A percentile compares a stretch with the other conserved stretches of the same genome.
Conservation (phyloP, 345 rosid genomes). For the Populus deltoides region DNA sequence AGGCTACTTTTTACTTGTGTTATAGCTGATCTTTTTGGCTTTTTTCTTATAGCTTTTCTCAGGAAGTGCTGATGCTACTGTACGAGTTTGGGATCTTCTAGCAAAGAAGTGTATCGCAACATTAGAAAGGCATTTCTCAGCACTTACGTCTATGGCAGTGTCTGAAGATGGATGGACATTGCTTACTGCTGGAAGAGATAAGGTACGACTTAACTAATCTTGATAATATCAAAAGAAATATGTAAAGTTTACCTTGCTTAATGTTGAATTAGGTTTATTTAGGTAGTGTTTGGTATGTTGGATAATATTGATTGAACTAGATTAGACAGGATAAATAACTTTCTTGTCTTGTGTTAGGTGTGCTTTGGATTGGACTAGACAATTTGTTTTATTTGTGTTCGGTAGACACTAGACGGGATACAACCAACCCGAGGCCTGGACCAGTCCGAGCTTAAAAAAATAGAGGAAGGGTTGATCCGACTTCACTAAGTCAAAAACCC, state of each 20-base stretch:
- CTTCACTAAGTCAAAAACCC: no score
- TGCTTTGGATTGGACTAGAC: no score
- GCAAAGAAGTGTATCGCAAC: constrained; percentile 68
- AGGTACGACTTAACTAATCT: constrained; percentile 40
- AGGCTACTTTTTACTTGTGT: background rate
- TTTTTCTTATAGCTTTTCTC: constrained; percentile 60
- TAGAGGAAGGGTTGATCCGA: no score
- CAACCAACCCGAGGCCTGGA: no score
- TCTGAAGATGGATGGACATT: constrained; percentile 82
- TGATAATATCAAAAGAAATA: background rate
- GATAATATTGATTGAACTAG: no score
- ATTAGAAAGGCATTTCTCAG: constrained; percentile 75
- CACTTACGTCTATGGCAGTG: constrained; percentile 72
- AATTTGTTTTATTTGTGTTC: no score
- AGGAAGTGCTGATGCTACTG: constrained; percentile 81
- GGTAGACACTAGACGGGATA: no score
- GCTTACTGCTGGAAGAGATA: constrained; percentile 88
- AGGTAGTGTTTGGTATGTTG: no score
- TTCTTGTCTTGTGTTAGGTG: no score
- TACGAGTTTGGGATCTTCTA: constrained; percentile 84
- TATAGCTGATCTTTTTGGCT: constrained; percentile 6
- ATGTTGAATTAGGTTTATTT: background rate
- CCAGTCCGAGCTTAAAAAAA: no score
- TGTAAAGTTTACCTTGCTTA: background rate
- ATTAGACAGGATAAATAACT: no score